These are phyloP conservation scores for Pichia terricola DNA, from an alignment of 1,139 yeast species.

Conservation along the genomic window DNA sequence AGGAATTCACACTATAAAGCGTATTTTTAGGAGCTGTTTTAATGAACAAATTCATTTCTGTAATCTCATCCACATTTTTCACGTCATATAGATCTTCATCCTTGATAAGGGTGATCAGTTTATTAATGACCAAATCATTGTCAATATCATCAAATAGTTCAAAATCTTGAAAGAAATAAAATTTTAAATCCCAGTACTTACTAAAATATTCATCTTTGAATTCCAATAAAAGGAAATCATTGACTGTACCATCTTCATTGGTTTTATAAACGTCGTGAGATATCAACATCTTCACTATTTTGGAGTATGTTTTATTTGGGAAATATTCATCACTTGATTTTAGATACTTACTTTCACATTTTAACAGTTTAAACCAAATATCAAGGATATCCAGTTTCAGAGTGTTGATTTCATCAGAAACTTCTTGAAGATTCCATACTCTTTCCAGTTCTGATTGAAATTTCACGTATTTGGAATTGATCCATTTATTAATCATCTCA, in stretches of 20 bases:
- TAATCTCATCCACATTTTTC: conserved; percentile 24
- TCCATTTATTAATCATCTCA: conserved; percentile 49
- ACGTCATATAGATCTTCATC: conserved; percentile 25
- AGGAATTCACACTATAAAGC: conserved; percentile 44
- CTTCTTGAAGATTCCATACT: conserved; percentile 27
- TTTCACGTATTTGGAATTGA: conserved; percentile 47
- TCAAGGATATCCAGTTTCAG: conserved; percentile 57
- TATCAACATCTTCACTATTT: conserved; percentile 37
- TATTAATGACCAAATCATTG: conserved; percentile 27
- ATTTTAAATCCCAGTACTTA: conserved; percentile 57
- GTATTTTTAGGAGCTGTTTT: conserved; percentile 37
- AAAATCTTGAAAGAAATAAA: conserved; percentile 44
- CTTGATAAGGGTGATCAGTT: conserved; percentile 32
- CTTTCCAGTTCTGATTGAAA: conserved; percentile 39
- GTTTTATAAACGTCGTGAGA: conserved; percentile 26
- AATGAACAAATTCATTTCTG: conserved; percentile 28
- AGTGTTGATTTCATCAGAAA: conserved; percentile 28
- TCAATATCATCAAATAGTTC: conserved; percentile 13
- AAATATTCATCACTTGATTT: conserved; percentile 47
- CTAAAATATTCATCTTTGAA: conserved; percentile 47
- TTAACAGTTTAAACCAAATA: conserved; percentile 50
- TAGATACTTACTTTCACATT: conserved; percentile 47
- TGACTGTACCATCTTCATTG: conserved; percentile 28
- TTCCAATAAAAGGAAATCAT: conserved; percentile 49
- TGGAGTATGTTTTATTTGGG: conserved; percentile 47